Evolutionary conservation across 352 stramenopile genomes (phyloP).

Genomic region (Phytophthora pini): DNA sequence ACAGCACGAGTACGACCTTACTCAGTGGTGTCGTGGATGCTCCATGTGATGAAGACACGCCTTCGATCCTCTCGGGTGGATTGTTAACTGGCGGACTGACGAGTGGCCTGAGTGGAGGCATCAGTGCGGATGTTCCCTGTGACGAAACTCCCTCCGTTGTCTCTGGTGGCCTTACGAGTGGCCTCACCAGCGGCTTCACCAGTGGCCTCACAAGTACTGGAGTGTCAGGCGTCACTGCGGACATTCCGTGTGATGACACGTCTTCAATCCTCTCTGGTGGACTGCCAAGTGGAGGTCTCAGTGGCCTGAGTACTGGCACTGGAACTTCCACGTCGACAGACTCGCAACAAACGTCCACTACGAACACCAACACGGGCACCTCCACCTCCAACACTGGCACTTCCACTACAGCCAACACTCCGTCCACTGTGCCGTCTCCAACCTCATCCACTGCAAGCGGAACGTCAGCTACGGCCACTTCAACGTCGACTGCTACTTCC

Average conservation of each 20-base stretch:
- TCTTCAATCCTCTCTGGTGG: slow-evolving; percentile 9
- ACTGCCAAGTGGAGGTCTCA: slow-evolving; percentile 1
- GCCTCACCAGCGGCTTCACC: neutral
- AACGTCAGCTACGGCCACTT: slow-evolving; percentile 8
- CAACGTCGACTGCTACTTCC: slow-evolving; percentile 8
- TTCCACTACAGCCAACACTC: neutral
- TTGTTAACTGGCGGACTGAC: slow-evolving; percentile 6
- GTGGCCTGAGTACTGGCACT: slow-evolving; percentile 1
- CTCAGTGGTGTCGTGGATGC: slow-evolving; percentile 15
- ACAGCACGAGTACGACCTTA: slow-evolving; percentile 15
- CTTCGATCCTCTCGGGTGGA: slow-evolving; percentile 21
- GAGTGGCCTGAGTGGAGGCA: slow-evolving; percentile 4
- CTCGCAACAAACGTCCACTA: slow-evolving; percentile 6
- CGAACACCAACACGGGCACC: slow-evolving; percentile 1
- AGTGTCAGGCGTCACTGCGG: neutral
- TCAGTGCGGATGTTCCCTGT: slow-evolving; percentile 18
- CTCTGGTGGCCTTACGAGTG: slow-evolving; percentile 8
- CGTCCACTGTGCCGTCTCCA: neutral
- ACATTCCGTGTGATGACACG: slow-evolving; percentile 16
- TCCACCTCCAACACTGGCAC: neutral
- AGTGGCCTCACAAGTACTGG: slow-evolving; percentile 12
- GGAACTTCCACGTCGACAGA: neutral
- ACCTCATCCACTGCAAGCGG: slow-evolving; percentile 3
- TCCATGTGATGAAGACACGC: slow-evolving; percentile 24
- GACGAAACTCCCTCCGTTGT: slow-evolving; percentile 17